Evolutionary conservation across 129 eudicot genomes (phyloP).

Genomic region (Centrapalus pauciflorus): DNA sequence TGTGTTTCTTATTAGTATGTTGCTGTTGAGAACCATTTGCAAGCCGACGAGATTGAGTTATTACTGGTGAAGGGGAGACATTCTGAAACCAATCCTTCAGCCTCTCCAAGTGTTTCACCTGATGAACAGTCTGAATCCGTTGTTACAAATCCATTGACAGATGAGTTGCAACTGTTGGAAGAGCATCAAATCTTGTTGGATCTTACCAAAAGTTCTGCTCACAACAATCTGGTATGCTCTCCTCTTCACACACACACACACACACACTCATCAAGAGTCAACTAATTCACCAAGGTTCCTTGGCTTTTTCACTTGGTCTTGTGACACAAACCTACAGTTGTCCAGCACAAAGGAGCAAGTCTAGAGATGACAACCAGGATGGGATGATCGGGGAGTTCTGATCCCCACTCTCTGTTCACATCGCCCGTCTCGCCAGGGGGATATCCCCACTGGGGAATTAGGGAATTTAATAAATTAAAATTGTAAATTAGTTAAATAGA

Average conservation of each 20-base stretch:
- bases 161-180: constrained; percentile 39
- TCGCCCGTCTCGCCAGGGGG: too few species aligned
- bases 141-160: constrained; percentile 25
- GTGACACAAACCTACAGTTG: too few species aligned
- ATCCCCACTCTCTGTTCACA: too few species aligned
- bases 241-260: neutral
- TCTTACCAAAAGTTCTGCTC: constrained; percentile 38
- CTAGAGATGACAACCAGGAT: too few species aligned
- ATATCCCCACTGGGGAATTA: too few species aligned
- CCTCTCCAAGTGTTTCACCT: constrained; percentile 2
- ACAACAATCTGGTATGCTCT: constrained; percentile 51
- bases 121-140: neutral
- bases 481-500: too few species aligned
- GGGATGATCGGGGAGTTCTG: too few species aligned
- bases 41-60: constrained; percentile 55
- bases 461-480: too few species aligned
- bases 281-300: neutral
- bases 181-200: constrained; percentile 48
- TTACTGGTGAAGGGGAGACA: constrained; percentile 31
- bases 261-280: neutral
- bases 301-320: too few species aligned
- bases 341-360: too few species aligned
- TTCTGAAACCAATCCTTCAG: constrained; percentile 16
- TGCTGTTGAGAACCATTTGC: constrained; percentile 36
- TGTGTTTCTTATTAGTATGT: constrained; percentile 44